These are phyloP conservation scores for Fusarium sp. DNA, from an alignment of 2,329 filamentous ascomycete species.

Conservation along the genomic window DNA sequence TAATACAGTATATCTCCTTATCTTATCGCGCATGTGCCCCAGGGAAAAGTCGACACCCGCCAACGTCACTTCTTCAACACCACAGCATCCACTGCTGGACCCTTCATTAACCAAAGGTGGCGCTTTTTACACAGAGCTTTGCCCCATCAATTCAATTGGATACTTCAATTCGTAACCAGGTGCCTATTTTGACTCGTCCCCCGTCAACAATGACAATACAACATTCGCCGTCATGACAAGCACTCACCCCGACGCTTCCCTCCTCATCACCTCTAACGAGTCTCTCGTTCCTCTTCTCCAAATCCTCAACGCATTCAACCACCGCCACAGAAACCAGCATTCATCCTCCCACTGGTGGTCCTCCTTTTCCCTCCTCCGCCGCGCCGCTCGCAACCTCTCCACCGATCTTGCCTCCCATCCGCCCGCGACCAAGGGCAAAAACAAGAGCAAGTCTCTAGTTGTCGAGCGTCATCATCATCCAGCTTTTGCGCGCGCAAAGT, in stretches of 20 bases:
- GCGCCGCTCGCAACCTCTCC: conserved; percentile 71
- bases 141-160: background rate
- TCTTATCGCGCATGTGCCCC: conserved; percentile 29
- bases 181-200: background rate
- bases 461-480: conserved; percentile 26
- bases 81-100: background rate
- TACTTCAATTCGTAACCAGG: background rate
- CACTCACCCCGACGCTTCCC: conserved; percentile 13
- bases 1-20: conserved; percentile 9
- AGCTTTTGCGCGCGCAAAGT: conserved; percentile 45
- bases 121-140: background rate
- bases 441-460: conserved; percentile 25
- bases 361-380: conserved; percentile 80
- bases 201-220: background rate
- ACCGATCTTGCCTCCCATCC: conserved; percentile 43
- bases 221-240: conserved; percentile 25
- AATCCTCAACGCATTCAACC: conserved; percentile 80
- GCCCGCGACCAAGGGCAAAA: conserved; percentile 5
- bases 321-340: conserved; percentile 95
- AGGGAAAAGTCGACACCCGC: conserved; percentile 22
- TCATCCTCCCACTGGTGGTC: conserved; percentile 85
- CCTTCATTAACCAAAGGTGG: no score
- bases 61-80: conserved; percentile 24
- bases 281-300: conserved; percentile 60
- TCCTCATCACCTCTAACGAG: conserved; percentile 38